phyloP scores from a whole-genome alignment of 2,329 filamentous ascomycete genomes.

The Pseudogymnoascus sp. region DNA sequence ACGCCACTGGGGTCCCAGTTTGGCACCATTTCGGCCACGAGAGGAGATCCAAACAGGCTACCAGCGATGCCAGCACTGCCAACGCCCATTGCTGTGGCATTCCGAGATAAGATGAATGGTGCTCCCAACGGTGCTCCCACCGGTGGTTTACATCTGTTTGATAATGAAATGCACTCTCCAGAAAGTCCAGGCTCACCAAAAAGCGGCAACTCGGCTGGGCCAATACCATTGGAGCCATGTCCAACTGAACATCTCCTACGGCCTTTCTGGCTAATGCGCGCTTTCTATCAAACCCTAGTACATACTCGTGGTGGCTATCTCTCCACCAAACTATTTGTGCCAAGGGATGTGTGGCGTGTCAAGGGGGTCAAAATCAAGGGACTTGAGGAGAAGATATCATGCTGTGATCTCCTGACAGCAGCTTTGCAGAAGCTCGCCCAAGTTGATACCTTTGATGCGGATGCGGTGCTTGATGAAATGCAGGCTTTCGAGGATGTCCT shows the following conservation, averaged over 20 bases:
- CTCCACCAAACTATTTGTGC: slow-evolving; percentile 84
- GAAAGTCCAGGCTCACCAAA: slow-evolving; percentile 58
- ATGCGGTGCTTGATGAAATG: slow-evolving; percentile 90
- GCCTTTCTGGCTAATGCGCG: slow-evolving; percentile 96
- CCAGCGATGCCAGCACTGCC: slow-evolving; percentile 55
- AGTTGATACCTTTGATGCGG: slow-evolving; percentile 84
- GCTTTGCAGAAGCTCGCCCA: slow-evolving; percentile 74
- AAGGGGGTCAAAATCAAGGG: slow-evolving; percentile 88
- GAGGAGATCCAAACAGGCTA: slow-evolving; percentile 39
- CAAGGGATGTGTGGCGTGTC: slow-evolving; percentile 86
- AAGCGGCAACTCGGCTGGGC: slow-evolving; percentile 52
- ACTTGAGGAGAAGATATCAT: slow-evolving; percentile 86
- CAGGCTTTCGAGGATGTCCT: slow-evolving; percentile 77
- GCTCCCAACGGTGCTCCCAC: slow-evolving; percentile 39
- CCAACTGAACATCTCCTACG: slow-evolving; percentile 82
- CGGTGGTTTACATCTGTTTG: slow-evolving; percentile 72
- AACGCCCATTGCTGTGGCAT: slow-evolving; percentile 57
- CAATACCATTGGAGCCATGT: slow-evolving; percentile 79
- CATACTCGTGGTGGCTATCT: slow-evolving; percentile 89
- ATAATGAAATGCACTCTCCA: slow-evolving; percentile 68
- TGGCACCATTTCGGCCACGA: slow-evolving; percentile 29
- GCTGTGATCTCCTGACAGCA: slow-evolving; percentile 84
- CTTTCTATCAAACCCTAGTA: slow-evolving; percentile 81
- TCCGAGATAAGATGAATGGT: slow-evolving; percentile 48
- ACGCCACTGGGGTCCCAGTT: slow-evolving; percentile 68